Base-by-base conservation (phyloP, 345 rosid genomes). In the Eucalyptus tenuipes region DNA sequence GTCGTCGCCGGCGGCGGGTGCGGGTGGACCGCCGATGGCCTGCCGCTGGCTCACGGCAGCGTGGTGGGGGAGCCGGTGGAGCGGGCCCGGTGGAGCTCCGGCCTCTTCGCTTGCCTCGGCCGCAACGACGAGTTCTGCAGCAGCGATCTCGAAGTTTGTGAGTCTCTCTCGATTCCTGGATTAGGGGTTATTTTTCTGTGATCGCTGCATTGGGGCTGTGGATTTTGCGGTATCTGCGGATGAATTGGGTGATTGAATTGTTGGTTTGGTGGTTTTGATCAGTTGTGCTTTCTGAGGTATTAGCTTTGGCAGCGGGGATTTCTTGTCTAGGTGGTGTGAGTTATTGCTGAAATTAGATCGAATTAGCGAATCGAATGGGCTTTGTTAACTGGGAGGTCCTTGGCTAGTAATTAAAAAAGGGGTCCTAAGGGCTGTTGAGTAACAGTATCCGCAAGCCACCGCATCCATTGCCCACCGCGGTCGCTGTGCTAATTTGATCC, bases 91-190 rank as follows among this genome's bases (percentile, higher is more conserved):
- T 96, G 99, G 99, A 91, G 92, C 89, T 96, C 99, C 24, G 47
- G 95, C 92, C 92, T 96, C 61, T 92, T 92, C 49, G 88, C 97
- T 85, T 97, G 99, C 88, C 93, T 97, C 47, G 99, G 98, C 37
- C 97, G 96, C 48, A 95, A 95, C 90, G 99, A 97, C 86, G 98
- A 96, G 85, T 96, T 97, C 91, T 96, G 99, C 89, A 94, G 99
- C 95, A 97, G 99, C 97, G 99, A 97, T 92, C 93, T 97, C 88
- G 99, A 97, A 96, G 99, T 96, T 94, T 97, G 99, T 97, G 91
- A 96, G 99, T 95, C 68, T 29, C 37, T 52, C 18, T 29, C 52
- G 42, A 33, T 86, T 49, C 52, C 47, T 50, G 59, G 31, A 4
- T 85, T 49, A 57, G n/a, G 37, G 22, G 1, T 3, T 25, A 25